Percentiles rank a stretch among this genome's conserved stretches.
These are phyloP conservation scores for Poa annua DNA, from an alignment of 176 grass and related monocot species.

Conservation along the genomic window DNA sequence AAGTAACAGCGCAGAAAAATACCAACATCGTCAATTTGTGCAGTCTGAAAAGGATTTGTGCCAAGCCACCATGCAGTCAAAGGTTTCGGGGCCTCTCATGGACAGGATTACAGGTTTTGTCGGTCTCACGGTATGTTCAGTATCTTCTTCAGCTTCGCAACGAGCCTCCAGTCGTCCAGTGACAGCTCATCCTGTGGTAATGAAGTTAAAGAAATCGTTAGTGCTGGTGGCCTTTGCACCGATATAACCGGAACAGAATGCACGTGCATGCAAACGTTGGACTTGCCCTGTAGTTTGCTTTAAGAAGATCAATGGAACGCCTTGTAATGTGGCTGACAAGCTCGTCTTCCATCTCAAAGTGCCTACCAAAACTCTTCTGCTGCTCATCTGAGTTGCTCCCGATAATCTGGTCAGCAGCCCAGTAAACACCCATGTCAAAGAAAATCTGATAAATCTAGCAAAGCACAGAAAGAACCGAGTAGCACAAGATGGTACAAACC, in stretches of 20 bases:
- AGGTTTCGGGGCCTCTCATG: no score
- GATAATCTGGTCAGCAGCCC: conserved; percentile 54
- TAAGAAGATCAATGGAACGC: conserved; percentile 84
- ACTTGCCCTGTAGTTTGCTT: conserved; percentile 82
- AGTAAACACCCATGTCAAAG: conserved; percentile 24
- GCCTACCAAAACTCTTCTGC: conserved; percentile 79
- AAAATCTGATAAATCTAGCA: conserved; percentile 5
- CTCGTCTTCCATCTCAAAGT: conserved; percentile 90
- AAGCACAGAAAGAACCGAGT: neutral
- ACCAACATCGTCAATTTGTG: no score
- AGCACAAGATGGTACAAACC: conserved; percentile 34
- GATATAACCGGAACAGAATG: neutral
- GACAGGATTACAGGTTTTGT: no score
- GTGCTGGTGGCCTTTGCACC: conserved; percentile 25
- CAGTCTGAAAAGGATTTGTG: no score
- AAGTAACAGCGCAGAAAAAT: no score
- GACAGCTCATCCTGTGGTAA: conserved; percentile 64
- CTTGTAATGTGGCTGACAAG: conserved; percentile 81
- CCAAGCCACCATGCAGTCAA: no score
- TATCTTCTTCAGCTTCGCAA: conserved; percentile 64
- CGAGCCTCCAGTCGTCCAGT: conserved; percentile 73
- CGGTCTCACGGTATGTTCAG: conserved; percentile 62
- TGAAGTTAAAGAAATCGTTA: neutral
- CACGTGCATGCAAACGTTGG: neutral
- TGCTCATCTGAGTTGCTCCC: conserved; percentile 75